Conservation (phyloP, 805 yeast genomes). For the Saturnispora kantuleensis region DNA sequence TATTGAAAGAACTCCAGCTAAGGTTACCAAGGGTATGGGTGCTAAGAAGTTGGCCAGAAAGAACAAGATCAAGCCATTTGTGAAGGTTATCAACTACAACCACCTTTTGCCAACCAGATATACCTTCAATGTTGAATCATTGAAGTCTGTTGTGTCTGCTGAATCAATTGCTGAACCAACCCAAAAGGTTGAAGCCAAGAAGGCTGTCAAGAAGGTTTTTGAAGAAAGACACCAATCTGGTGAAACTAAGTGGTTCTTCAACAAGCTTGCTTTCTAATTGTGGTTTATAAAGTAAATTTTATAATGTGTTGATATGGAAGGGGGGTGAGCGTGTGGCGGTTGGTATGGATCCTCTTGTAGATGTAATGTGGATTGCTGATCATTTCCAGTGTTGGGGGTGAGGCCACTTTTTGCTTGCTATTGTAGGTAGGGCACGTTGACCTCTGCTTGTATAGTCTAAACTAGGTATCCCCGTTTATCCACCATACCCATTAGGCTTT, state of each 20-base stretch:
- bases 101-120: constrained; percentile 99
- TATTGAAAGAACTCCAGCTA: constrained; percentile 96
- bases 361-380: too few relatives aligned
- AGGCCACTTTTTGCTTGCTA: too few relatives aligned
- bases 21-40: constrained; percentile 91
- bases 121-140: constrained; percentile 91
- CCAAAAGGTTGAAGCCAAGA: constrained; percentile 98
- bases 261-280: constrained; percentile 48
- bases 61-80: constrained; percentile 97
- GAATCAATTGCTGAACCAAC: constrained; percentile 97
- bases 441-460: too few relatives aligned
- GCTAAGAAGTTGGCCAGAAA: constrained; percentile 95
- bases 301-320: background rate
- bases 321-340: too few relatives aligned
- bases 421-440: too few relatives aligned
- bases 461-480: too few relatives aligned
- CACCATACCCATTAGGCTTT: too few relatives aligned
- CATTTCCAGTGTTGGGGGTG: too few relatives aligned
- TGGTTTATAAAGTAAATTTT: background rate
- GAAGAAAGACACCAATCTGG: constrained; percentile 99
- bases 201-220: constrained; percentile 96
- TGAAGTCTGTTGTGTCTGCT: constrained; percentile 83
- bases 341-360: too few relatives aligned
- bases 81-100: constrained; percentile 98
- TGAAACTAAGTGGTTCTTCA: constrained; percentile 99